Evolutionary conservation across 1,284 basidiomycete species (phyloP).

Genomic region (Tilletiopsis washingtonensis): DNA sequence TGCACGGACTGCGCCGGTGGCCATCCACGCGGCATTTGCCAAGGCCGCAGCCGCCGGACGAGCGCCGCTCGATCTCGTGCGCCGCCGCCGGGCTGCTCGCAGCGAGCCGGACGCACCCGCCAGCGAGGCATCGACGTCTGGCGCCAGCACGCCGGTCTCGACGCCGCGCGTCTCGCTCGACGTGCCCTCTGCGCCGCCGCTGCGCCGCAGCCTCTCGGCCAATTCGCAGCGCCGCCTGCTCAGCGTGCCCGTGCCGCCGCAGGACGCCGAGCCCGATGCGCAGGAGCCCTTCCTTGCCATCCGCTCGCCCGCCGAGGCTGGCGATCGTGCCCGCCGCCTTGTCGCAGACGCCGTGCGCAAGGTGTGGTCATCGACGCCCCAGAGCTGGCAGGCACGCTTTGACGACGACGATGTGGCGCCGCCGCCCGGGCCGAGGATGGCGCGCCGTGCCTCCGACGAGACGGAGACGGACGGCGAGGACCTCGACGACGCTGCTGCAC

Average conservation of each 20-base stretch:
- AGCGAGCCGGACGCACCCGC: too few relatives aligned
- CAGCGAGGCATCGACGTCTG: not conserved
- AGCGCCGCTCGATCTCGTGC: constrained; percentile 23
- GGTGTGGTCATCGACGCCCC: constrained; percentile 40
- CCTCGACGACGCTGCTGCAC: not conserved
- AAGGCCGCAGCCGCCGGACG: constrained; percentile 23
- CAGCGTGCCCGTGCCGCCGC: constrained; percentile 29
- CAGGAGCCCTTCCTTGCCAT: constrained; percentile 39
- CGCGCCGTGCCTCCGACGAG: constrained; percentile 11
- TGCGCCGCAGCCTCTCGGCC: constrained; percentile 13
- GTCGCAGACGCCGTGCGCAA: constrained; percentile 41
- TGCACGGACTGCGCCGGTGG: constrained; percentile 10
- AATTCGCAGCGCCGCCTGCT: constrained; percentile 21
- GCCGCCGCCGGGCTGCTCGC: constrained; percentile 8
- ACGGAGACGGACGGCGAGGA: constrained; percentile 21
- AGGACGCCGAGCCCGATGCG: constrained; percentile 24
- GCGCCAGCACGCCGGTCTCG: not conserved
- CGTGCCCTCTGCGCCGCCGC: constrained; percentile 8
- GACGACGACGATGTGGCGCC: constrained; percentile 12
- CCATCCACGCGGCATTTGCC: constrained; percentile 27
- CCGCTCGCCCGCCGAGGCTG: constrained; percentile 32
- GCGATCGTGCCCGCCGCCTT: constrained; percentile 34
- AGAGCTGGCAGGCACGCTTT: constrained; percentile 39
- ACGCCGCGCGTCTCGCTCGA: too few relatives aligned
- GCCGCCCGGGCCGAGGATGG: too few relatives aligned